A percentile compares a stretch with the other conserved stretches of the same genome.
These are phyloP conservation scores for Salix caprea DNA, from an alignment of 345 rosid genomes.

Conservation along the genomic window DNA sequence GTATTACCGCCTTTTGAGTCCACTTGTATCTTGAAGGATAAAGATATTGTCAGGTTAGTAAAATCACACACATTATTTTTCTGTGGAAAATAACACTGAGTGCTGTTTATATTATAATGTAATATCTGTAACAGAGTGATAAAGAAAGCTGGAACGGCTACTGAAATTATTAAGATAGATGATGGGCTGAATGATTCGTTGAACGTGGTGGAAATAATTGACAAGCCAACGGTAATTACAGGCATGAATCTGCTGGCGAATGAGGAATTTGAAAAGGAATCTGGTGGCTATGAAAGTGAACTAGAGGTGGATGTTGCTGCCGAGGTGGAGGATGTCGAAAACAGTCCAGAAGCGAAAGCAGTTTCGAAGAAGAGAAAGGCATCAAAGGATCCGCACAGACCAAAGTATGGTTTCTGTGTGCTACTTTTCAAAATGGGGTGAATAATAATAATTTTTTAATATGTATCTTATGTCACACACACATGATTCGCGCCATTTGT, in stretches of 20 bases:
- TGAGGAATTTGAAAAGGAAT: slow-evolving; percentile 67
- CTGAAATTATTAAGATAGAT: slow-evolving; percentile 25
- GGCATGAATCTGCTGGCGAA: slow-evolving; percentile 50
- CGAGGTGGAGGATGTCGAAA: slow-evolving; percentile 28
- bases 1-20: slow-evolving; percentile 83
- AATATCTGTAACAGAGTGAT: slow-evolving; percentile 44
- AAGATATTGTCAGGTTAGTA: slow-evolving; percentile 67
- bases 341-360: slow-evolving; percentile 24
- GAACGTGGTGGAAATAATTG: slow-evolving; percentile 34
- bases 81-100: neutral
- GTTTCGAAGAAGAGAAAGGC: slow-evolving; percentile 75
- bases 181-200: slow-evolving; percentile 27
- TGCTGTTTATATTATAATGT: neutral
- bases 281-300: slow-evolving; percentile 60
- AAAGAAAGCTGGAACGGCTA: slow-evolving; percentile 37
- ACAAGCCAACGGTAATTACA: slow-evolving; percentile 27
- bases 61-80: neutral
- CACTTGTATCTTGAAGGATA: slow-evolving; percentile 65
- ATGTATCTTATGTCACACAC: neutral
- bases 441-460: neutral
- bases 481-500: neutral
- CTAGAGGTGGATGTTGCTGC: slow-evolving; percentile 43
- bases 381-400: slow-evolving; percentile 43
- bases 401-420: slow-evolving; percentile 49
- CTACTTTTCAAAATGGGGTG: neutral